A percentile compares a stretch with the other conserved stretches of the same genome.
These are phyloP conservation scores for Monosporascus sp. DNA, from an alignment of 2,329 filamentous ascomycete genomes.

Conservation along the genomic window DNA sequence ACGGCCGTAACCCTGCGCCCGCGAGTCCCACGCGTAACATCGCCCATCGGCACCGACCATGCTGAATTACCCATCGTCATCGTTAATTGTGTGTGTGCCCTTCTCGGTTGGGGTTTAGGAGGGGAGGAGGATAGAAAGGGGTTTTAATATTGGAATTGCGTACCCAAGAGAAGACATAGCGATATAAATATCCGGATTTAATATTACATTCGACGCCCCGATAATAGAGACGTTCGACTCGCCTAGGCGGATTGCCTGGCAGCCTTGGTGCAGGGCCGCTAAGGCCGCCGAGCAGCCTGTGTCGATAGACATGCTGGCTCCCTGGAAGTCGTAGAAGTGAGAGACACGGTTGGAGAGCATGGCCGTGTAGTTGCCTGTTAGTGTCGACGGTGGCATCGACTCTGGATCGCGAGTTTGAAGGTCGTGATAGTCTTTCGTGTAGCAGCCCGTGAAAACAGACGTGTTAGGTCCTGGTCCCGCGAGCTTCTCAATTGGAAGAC, in stretches of 20 bases:
- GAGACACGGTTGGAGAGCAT: constrained; percentile 14
- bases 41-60: constrained; percentile 7
- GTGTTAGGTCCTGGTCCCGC: background rate
- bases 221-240: constrained; percentile 12
- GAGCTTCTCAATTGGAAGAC: too few relatives aligned
- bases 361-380: too few relatives aligned
- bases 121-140: too few relatives aligned
- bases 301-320: constrained; percentile 15
- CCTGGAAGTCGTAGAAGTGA: constrained; percentile 14
- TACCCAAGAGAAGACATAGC: too few relatives aligned
- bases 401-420: background rate
- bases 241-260: constrained; percentile 9
- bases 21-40: constrained; percentile 27
- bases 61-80: constrained; percentile 16
- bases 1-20: constrained; percentile 37
- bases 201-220: too few relatives aligned
- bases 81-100: too few relatives aligned
- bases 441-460: background rate
- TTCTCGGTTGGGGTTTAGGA: too few relatives aligned
- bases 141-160: too few relatives aligned
- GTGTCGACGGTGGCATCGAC: background rate
- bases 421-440: background rate
- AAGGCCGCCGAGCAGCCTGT: constrained; percentile 22
- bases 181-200: too few relatives aligned
- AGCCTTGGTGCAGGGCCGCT: constrained; percentile 11